These are phyloP conservation scores for Cordyceps cateniannulata DNA, from an alignment of 2,329 filamentous ascomycete genomes.

Conservation along the genomic window DNA sequence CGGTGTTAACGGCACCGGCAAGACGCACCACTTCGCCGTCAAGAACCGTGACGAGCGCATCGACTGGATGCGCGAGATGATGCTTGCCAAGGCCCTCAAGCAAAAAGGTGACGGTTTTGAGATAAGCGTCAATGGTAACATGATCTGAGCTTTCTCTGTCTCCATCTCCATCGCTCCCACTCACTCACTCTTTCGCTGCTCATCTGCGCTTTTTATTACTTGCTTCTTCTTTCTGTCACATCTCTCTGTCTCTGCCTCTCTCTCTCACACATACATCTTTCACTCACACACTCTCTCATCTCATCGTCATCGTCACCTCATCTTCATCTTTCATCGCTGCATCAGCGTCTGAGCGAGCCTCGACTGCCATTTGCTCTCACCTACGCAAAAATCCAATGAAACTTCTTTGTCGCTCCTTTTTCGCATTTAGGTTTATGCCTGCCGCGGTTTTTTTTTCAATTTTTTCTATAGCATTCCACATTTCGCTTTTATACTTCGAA, in stretches of 20 bases:
- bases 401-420: slow-evolving; percentile 11
- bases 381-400: not conserved
- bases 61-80: slow-evolving; percentile 93
- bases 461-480: slow-evolving; percentile 6
- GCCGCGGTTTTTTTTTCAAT: not conserved
- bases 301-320: not conserved
- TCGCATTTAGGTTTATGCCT: not conserved
- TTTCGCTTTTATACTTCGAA: not conserved
- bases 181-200: not conserved
- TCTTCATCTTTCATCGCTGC: not conserved
- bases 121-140: slow-evolving; percentile 73
- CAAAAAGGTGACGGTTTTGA: slow-evolving; percentile 80
- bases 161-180: too few relatives aligned
- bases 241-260: too few relatives aligned
- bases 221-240: too few relatives aligned
- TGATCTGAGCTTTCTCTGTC: slow-evolving; percentile 43
- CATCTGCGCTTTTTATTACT: not conserved
- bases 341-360: not conserved
- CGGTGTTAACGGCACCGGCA: slow-evolving; percentile 57
- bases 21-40: slow-evolving; percentile 92
- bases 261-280: not conserved
- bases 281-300: slow-evolving; percentile 2
- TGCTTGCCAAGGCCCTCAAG: slow-evolving; percentile 81
- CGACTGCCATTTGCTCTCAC: not conserved
- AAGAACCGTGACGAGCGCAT: slow-evolving; percentile 82